Conservation (phyloP, 495 filamentous ascomycete genomes). For the Amorphotheca resinae region DNA sequence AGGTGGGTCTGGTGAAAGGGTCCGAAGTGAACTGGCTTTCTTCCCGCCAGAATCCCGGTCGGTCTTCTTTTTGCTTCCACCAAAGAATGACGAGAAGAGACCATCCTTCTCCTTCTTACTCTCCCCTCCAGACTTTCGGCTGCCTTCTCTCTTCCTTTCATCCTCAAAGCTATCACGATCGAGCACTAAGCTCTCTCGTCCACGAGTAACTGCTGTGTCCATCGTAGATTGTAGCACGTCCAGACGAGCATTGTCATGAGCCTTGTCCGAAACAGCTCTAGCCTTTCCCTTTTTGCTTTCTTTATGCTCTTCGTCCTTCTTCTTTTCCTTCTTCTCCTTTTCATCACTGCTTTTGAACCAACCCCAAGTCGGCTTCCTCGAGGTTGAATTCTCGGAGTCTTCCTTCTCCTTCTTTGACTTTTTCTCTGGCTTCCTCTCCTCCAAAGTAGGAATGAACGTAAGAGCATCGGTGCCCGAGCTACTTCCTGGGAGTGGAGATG, state of each 20-base stretch:
- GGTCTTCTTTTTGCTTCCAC: constrained; percentile 71
- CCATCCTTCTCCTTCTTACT: constrained; percentile 81
- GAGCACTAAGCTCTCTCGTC: constrained; percentile 71
- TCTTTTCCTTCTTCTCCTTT: constrained; percentile 54
- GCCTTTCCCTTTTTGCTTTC: constrained; percentile 47
- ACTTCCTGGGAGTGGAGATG: constrained; percentile 60
- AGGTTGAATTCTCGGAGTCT: constrained; percentile 27
- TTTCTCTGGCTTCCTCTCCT: constrained; percentile 57
- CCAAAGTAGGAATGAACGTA: constrained; percentile 73
- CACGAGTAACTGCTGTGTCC: constrained; percentile 43
- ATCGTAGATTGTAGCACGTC: constrained; percentile 76
- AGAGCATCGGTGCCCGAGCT: constrained; percentile 62
- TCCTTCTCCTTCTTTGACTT: constrained; percentile 51
- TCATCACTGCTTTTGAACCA: constrained; percentile 38
- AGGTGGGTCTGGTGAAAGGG: constrained; percentile 70
- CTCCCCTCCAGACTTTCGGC: constrained; percentile 55
- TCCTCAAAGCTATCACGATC: constrained; percentile 71
- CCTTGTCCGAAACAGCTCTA: constrained; percentile 38
- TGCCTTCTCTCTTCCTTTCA: constrained; percentile 72
- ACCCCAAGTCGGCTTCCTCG: constrained; percentile 72
- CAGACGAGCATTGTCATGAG: constrained; percentile 62
- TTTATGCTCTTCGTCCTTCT: constrained; percentile 39
- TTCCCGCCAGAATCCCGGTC: constrained; percentile 51
- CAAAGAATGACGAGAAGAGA: constrained; percentile 82
- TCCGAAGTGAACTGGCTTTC: constrained; percentile 60